Base-by-base conservation (phyloP, 768 basidiomycete genomes). In the Tephrocybe rancida region DNA sequence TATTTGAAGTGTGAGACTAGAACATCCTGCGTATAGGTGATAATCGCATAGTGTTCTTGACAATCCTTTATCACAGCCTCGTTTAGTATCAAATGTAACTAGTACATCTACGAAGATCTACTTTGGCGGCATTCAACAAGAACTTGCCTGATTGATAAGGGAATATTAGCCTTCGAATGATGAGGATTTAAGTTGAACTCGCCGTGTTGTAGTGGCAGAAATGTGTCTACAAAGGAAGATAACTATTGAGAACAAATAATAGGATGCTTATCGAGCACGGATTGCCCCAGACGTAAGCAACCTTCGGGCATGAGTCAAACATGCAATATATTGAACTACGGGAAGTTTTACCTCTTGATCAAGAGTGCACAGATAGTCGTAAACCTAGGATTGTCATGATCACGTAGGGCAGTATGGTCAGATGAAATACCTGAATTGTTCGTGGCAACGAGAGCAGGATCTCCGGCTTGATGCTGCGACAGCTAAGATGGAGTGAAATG, bases 231-330 rank as follows among this genome's bases (percentile, higher is more conserved):
- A 73, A 72, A 5, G 74, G 74, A 11, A 72, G 58, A 53, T 76
- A 76, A 29, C 74, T 67, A 58, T 76, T 76, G 30, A 73, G 58
- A 29, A 72, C 62, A 62, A 74, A 76, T 8, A 76, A 60, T 24
- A 68, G 34, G 3, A 66, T 64, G 21, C 70, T 69, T 24, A 70
- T 35, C 6, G 65, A 56, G 56, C 67, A 60, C 3, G 69, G 63
- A 42, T 60, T 48, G 11, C 54, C 63, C 73, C 73, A 74, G 16
- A 71, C 69, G 47, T 70, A 66, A 43, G 67, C 64, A 13, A 73
- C 61, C 72, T 73, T 48, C 7, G 48, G 27, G 43, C n/a, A n/a
- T n/a, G n/a, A n/a, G n/a, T n/a, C n/a, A n/a, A n/a, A n/a, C n/a
- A n/a, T n/a, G n/a, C n/a, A n/a, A n/a, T n/a, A n/a, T n/a, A n/a